A percentile compares a stretch with the other conserved stretches of the same genome.
Conservation (phyloP, 2,329 filamentous ascomycete species). For the Phaeosphaeria sp. region DNA sequence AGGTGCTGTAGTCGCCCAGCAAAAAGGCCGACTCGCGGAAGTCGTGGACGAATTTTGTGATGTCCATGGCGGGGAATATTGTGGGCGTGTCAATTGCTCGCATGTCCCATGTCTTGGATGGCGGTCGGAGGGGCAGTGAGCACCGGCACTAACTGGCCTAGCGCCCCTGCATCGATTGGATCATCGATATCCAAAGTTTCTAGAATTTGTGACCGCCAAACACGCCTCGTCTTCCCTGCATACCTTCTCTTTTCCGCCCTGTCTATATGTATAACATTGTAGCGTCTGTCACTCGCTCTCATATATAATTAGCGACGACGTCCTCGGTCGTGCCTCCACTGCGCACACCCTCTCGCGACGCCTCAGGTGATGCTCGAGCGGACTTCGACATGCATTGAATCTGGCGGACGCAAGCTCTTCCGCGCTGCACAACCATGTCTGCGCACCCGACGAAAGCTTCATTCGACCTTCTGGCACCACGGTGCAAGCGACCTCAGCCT, state of each 20-base stretch:
- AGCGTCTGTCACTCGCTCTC: slow-evolving; percentile 8
- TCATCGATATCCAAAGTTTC: slow-evolving; percentile 28
- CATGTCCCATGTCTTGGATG: not conserved
- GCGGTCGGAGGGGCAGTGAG: not conserved
- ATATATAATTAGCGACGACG: not conserved
- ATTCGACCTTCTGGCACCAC: slow-evolving; percentile 64
- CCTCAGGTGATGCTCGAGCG: slow-evolving; percentile 63
- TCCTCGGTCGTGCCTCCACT: not conserved
- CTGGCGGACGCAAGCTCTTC: slow-evolving; percentile 61
- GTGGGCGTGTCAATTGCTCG: not conserved
- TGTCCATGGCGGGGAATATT: slow-evolving; percentile 70
- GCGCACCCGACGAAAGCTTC: slow-evolving; percentile 57
- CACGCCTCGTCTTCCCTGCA: slow-evolving; percentile 14
- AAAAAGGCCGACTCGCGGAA: slow-evolving; percentile 84
- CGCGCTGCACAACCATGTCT: slow-evolving; percentile 49
- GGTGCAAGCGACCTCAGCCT: slow-evolving; percentile 57
- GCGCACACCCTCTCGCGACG: slow-evolving; percentile 4
- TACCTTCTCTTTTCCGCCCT: not conserved
- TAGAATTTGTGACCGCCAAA: slow-evolving; percentile 13
- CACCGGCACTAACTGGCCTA: not conserved
- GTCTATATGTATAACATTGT: slow-evolving; percentile 9
- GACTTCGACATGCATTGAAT: slow-evolving; percentile 65
- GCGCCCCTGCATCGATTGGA: not conserved
- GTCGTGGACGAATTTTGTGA: slow-evolving; percentile 82
- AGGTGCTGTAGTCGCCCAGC: slow-evolving; percentile 86